phyloP scores from a whole-genome alignment of 345 rosid genomes.

The Trapa incisa region DNA sequence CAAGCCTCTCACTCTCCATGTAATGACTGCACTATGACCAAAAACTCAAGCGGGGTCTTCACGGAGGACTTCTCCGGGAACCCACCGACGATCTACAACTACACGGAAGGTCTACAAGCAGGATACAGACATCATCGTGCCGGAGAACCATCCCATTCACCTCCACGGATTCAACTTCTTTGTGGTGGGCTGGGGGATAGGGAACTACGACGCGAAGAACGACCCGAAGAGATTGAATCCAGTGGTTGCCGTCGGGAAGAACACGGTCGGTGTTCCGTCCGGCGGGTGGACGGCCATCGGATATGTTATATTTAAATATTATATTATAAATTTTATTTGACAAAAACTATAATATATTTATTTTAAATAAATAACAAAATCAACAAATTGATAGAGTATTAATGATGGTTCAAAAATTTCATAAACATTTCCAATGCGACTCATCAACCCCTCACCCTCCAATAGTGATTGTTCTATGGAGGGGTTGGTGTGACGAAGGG shows the following conservation, averaged over 20 bases:
- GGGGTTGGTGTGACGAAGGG: too few species aligned
- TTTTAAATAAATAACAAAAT: too few species aligned
- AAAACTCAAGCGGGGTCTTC: slow-evolving; percentile 17
- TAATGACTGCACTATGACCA: not conserved
- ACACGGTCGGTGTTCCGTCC: slow-evolving; percentile 60
- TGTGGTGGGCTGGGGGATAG: slow-evolving; percentile 22
- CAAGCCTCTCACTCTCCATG: not conserved
- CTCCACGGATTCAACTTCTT: slow-evolving; percentile 35
- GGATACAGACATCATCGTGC: slow-evolving; percentile 27
- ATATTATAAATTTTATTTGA: too few species aligned
- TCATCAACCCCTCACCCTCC: too few species aligned
- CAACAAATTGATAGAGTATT: too few species aligned
- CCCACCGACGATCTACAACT: slow-evolving; percentile 22
- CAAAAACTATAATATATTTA: too few species aligned
- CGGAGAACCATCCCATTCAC: slow-evolving; percentile 30
- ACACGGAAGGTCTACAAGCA: slow-evolving; percentile 23
- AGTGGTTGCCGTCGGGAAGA: slow-evolving; percentile 64
- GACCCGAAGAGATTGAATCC: slow-evolving; percentile 34
- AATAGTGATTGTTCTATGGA: too few species aligned
- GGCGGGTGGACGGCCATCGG: slow-evolving; percentile 72
- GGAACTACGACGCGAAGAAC: slow-evolving; percentile 19
- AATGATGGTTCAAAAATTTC: too few species aligned
- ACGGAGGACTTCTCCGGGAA: slow-evolving; percentile 28
- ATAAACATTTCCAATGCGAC: too few species aligned
- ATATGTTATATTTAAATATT: slow-evolving; percentile 43